Evolutionary conservation across 768 basidiomycete genomes (phyloP), one percentile per base, ranked within the genome.

Genomic region (Tylopilus vinaceipallidus): DNA sequence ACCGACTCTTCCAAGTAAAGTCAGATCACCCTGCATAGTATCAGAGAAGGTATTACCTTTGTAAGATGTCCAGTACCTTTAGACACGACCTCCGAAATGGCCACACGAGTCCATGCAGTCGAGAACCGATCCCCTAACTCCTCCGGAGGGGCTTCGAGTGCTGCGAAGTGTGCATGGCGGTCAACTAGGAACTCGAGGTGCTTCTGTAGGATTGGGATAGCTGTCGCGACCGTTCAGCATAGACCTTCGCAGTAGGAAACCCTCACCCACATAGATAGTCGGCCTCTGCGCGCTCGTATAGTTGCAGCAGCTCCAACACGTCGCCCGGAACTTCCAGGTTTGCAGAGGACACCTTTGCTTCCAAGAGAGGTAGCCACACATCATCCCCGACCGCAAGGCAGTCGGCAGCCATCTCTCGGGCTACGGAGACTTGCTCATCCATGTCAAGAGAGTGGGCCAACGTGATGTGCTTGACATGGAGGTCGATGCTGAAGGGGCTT

Each of bases 251-350:
- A 30, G 33, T 39, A 42, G 38, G n/a, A 46, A 29, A 43, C 37
- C 42, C 43, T 38, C 26, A 76, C 89, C 61, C 65, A 92, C 91
- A 92, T 30, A 92, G 65, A 65, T 91, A 92, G 59, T 93, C 91
- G 10, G 64, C 69, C 58, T 86, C 86, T 19, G 91, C 90, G 30
- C 76, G 76, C 33, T 72, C 68, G 63, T 84, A 92, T 33, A 87
- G 58, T 14, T 75, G 73, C 50, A 90, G 65, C 34, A 91, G 60
- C 38, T 82, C 81, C 37, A 77, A 57, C 19, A 80, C 70, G 8
- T 79, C 81, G 39, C 76, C 71, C 16, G 68, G 62, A 2, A 77
- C 77, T n/a, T 81, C 71, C 19, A 85, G 47, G 54, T 86, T 72
- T 2, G 75, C 72, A 1, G 71, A 58, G n/a, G 70, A 63, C 41